Conservation (phyloP, 2,329 filamentous ascomycete species). For the Myriosclerotinia scirpicola region DNA sequence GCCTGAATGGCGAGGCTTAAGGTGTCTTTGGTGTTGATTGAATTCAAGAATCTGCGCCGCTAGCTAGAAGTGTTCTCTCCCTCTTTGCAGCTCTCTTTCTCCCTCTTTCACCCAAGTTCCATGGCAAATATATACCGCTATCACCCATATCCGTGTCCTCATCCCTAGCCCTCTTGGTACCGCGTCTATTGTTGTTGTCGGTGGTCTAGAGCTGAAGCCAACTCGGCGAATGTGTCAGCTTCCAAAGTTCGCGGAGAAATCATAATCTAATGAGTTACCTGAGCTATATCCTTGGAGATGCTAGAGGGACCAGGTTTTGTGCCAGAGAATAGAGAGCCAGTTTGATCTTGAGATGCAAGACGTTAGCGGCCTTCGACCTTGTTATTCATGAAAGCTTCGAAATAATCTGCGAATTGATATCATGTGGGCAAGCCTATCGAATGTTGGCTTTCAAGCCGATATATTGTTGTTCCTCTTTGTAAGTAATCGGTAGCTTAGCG, state of each 20-base stretch:
- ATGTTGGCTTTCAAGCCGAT: background rate
- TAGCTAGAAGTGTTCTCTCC: accelerated
- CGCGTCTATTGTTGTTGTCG: background rate
- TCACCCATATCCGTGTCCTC: background rate
- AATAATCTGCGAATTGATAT: background rate
- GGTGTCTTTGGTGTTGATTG: background rate
- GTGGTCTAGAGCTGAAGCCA: background rate
- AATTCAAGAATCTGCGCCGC: no score
- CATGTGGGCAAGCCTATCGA: accelerated
- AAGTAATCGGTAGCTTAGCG: background rate
- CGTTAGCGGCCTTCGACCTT: accelerated
- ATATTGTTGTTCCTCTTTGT: background rate
- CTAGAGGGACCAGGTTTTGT: background rate
- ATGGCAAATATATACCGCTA: background rate
- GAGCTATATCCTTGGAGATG: background rate
- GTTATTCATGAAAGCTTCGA: background rate
- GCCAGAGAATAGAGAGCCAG: no score
- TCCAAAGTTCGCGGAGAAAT: background rate
- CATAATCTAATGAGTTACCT: background rate
- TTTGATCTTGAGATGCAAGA: background rate
- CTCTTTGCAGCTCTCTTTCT: background rate
- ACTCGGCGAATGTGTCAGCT: background rate
- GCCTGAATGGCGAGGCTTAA: background rate
- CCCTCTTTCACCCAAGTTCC: background rate
- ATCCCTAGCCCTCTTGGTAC: background rate